Base-by-base conservation (phyloP, 352 stramenopile genomes). In the Globisporangium apiculatum region DNA sequence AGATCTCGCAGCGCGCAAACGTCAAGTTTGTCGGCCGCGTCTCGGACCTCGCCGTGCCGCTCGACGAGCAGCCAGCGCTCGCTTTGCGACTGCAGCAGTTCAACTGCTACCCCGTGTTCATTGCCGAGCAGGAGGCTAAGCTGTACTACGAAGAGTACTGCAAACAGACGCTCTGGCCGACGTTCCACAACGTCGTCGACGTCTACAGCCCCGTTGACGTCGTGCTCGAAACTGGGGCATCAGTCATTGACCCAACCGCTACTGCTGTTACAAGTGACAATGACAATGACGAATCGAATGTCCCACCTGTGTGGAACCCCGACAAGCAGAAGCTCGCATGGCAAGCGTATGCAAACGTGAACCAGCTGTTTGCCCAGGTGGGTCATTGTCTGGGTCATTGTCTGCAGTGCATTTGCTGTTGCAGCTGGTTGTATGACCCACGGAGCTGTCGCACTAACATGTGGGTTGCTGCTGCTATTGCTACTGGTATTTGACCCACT, bases 171-270 rank as follows among this genome's bases (percentile, higher is more conserved):
- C 83, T 99, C 11, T 99, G 96, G 96, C 94, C 95, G 7, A 89
- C 97, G 38, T 94, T 99, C 65, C 96, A 99, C 74, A 97, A 98
- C 70, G 89, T 98, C 7, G 83, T 98, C 31, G 96, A 98, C 58
- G 72, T 90, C 10, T 92, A 92, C 67, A 86, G 71, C 52, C 75
- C 83, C 7, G 71, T 88, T n/a, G 78, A 91, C 38, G 78, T 89
- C 9, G 66, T 89, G 5, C 47, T 83, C 2, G 74, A 79, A 14
- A 58, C 61, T 0, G 60, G 72, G n/a, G 52, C 64, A 10, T 43
- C 72, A 14, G 45, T 31, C 24, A 31, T 31, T 31, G 24, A 31
- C 24, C 24, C 24, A 31, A 3, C 24, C 24, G 24, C 24, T 31
- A 31, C 24, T 31, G 24, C 24, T 31, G 24, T 31, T 31, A 31